Conservation (phyloP, 306 rosid genomes). For the Calophaca sinica region DNA sequence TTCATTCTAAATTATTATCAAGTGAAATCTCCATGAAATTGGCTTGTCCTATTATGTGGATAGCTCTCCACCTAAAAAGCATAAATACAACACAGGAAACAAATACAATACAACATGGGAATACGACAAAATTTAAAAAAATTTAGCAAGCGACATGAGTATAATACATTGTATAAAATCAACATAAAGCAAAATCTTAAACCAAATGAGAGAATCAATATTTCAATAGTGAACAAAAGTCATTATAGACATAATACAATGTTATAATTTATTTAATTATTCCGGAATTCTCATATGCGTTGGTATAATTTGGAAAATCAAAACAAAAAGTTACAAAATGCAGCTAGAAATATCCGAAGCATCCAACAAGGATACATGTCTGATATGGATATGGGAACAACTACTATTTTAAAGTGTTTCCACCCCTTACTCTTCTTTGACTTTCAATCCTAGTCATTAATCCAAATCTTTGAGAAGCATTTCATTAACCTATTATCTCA, state of each 20-base stretch:
- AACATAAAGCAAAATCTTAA: not conserved
- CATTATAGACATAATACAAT: not conserved
- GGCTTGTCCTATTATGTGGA: not conserved
- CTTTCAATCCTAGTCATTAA: not conserved
- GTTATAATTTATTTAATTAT: not conserved
- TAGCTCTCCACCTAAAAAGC: not conserved
- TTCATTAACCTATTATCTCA: constrained; percentile 11
- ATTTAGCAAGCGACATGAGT: not conserved
- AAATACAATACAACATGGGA: not conserved
- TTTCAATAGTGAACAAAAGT: not conserved
- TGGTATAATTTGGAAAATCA: not conserved
- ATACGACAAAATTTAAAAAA: not conserved
- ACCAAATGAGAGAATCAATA: not conserved
- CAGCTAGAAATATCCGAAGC: not conserved
- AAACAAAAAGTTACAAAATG: not conserved
- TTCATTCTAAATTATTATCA: too few relatives aligned
- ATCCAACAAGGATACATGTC: not conserved
- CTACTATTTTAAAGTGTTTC: not conserved
- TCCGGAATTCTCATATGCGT: not conserved
- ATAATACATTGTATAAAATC: not conserved
- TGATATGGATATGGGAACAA: too few relatives aligned
- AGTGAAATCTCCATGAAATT: constrained; percentile 4
- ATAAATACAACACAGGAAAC: too few relatives aligned
- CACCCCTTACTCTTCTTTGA: not conserved
- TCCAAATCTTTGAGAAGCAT: constrained; percentile 20